Evolutionary conservation across 2,329 filamentous ascomycete species (phyloP).

Genomic region (Trichophyton rubrum): DNA sequence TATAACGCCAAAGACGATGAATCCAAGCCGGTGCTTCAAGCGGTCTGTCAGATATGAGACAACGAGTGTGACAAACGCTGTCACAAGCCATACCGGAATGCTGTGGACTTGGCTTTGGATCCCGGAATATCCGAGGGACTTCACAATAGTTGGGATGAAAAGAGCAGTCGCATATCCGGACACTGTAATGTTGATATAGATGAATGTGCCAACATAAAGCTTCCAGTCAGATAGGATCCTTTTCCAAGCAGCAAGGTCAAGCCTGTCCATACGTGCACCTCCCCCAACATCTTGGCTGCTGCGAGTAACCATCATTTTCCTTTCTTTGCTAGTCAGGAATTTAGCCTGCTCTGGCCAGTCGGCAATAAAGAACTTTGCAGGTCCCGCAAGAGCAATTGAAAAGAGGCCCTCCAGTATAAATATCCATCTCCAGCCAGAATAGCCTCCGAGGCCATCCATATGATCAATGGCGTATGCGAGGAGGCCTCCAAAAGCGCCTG

Average conservation of each 20-base stretch:
- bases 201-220: constrained; percentile 22
- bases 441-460: constrained; percentile 21
- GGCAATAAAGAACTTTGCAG: constrained; percentile 20
- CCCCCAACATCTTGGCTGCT: constrained; percentile 17
- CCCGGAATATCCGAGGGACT: constrained; percentile 22
- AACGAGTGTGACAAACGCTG: constrained; percentile 17
- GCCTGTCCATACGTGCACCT: constrained; percentile 20
- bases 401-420: constrained; percentile 27
- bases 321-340: constrained; percentile 22
- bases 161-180: constrained; percentile 21
- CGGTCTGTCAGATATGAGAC: constrained; percentile 25
- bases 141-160: constrained; percentile 7
- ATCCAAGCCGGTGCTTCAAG: constrained; percentile 20
- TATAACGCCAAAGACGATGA: constrained; percentile 22
- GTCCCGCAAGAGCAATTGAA: constrained; percentile 19
- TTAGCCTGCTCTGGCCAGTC: constrained; percentile 25
- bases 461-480: constrained; percentile 36
- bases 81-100: constrained; percentile 18
- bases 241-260: constrained; percentile 19
- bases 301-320: constrained; percentile 17
- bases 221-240: constrained; percentile 24
- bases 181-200: constrained; percentile 35
- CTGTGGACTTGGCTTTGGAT: constrained; percentile 30
- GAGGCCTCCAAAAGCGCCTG: constrained; percentile 50
- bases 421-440: constrained; percentile 24